Evolutionary conservation across 805 yeast species (phyloP).

Genomic region (Candida oleophila): DNA sequence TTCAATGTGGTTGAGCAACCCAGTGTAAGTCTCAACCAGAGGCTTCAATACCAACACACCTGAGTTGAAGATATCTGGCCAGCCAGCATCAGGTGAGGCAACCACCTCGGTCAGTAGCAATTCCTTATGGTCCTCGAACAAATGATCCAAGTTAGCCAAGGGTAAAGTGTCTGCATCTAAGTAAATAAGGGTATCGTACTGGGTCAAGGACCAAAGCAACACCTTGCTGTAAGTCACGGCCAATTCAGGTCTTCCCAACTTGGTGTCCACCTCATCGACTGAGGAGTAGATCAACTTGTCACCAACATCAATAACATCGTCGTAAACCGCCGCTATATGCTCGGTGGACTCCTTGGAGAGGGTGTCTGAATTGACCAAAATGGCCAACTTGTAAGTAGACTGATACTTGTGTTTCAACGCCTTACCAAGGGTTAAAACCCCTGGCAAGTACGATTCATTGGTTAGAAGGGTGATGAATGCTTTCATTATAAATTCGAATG

Average conservation of each 20-base stretch:
- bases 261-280: slow-evolving; percentile 15
- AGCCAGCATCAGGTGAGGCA: slow-evolving; percentile 31
- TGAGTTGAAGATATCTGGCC: slow-evolving; percentile 33
- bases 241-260: slow-evolving; percentile 26
- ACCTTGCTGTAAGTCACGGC: slow-evolving; percentile 26
- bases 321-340: slow-evolving; percentile 20
- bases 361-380: slow-evolving; percentile 16
- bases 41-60: slow-evolving; percentile 28
- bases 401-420: slow-evolving; percentile 16
- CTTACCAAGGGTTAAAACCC: slow-evolving; percentile 23
- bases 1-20: slow-evolving; percentile 12
- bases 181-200: slow-evolving; percentile 22
- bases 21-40: slow-evolving; percentile 12
- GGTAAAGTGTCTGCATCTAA: slow-evolving; percentile 30
- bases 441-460: slow-evolving; percentile 25
- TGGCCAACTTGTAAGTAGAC: slow-evolving; percentile 17
- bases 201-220: slow-evolving; percentile 23
- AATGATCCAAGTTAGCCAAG: slow-evolving; percentile 18
- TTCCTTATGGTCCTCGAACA: slow-evolving; percentile 17
- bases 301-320: slow-evolving; percentile 23
- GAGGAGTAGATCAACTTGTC: slow-evolving; percentile 18
- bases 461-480: slow-evolving; percentile 29
- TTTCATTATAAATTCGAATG: too few relatives aligned
- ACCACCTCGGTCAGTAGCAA: slow-evolving; percentile 12
- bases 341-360: slow-evolving; percentile 16